A percentile compares a stretch with the other conserved stretches of the same genome.
phyloP scores from a whole-genome alignment of 169 alveolate genomes.

The Plasmodium malariae region DNA sequence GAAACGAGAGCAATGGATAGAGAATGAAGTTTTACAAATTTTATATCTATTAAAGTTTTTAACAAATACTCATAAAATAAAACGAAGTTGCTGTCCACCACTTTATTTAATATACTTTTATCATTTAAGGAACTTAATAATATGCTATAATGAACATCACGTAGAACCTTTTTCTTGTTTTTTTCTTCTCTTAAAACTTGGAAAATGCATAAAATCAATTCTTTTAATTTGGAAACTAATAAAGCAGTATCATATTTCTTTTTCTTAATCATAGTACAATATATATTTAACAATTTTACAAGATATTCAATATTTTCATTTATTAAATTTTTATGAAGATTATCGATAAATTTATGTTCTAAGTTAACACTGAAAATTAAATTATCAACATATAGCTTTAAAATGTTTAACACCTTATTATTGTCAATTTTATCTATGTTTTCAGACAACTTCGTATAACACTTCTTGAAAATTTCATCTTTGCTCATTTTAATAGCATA shows the following conservation, averaged over 20 bases:
- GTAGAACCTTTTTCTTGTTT: slow-evolving; percentile 11
- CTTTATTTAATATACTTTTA: slow-evolving; percentile 49
- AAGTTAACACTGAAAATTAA: slow-evolving; percentile 36
- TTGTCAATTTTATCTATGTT: slow-evolving; percentile 53
- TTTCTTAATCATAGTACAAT: slow-evolving; percentile 50
- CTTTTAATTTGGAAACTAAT: slow-evolving; percentile 35
- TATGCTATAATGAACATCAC: slow-evolving; percentile 56
- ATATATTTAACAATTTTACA: slow-evolving; percentile 48
- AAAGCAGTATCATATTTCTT: slow-evolving; percentile 17
- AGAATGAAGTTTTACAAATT: slow-evolving; percentile 62
- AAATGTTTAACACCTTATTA: slow-evolving; percentile 44
- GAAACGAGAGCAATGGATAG: slow-evolving; percentile 67
- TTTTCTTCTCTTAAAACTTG: slow-evolving; percentile 17
- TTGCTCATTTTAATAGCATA: slow-evolving; percentile 54
- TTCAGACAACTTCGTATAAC: slow-evolving; percentile 26
- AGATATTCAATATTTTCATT: slow-evolving; percentile 49
- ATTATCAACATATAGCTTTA: slow-evolving; percentile 69
- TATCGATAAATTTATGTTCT: slow-evolving; percentile 30
- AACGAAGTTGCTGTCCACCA: slow-evolving; percentile 32
- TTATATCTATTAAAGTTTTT: slow-evolving; percentile 27
- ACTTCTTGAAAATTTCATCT: slow-evolving; percentile 63
- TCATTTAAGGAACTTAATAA: slow-evolving; percentile 56
- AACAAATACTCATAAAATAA: slow-evolving; percentile 59
- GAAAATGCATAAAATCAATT: slow-evolving; percentile 33
- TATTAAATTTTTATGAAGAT: slow-evolving; percentile 51